Percentiles rank a stretch among this genome's conserved stretches.
These are phyloP conservation scores for Phyllosticta citriasiana DNA, from an alignment of 2,329 filamentous ascomycete species.

Conservation along the genomic window DNA sequence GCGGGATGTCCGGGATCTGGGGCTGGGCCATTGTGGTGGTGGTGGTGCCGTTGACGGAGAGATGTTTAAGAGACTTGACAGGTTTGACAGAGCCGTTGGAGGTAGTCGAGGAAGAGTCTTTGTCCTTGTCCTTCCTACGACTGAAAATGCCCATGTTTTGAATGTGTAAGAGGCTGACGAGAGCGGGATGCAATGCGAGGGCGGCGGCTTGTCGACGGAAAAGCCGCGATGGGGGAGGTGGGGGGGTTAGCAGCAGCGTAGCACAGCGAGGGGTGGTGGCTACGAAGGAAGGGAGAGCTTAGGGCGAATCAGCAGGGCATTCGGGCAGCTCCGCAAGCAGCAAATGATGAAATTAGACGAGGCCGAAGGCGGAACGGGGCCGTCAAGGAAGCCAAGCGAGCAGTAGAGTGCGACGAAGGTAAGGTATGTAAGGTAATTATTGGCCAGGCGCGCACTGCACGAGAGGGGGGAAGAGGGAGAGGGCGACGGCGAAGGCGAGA, in stretches of 20 bases:
- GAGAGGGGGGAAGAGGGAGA: too few species aligned
- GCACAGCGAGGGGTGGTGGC: background rate
- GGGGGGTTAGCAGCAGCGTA: too few species aligned
- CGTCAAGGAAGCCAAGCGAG: background rate
- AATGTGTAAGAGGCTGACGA: constrained; percentile 2
- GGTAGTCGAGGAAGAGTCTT: constrained; percentile 30
- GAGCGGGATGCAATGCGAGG: background rate
- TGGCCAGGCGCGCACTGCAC: background rate
- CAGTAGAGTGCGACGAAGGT: too few species aligned
- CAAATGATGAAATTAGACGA: background rate
- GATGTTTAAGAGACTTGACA: constrained; percentile 21
- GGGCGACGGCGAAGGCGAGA: too few species aligned
- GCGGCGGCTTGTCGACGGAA: background rate
- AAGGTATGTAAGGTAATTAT: too few species aligned
- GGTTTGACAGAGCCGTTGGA: constrained; percentile 43
- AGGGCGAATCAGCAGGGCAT: background rate
- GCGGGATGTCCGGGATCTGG: constrained; percentile 61
- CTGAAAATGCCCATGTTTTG: constrained; percentile 43
- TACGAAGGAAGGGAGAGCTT: too few species aligned
- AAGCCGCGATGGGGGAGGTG: background rate
- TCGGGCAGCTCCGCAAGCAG: background rate
- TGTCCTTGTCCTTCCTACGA: constrained; percentile 34
- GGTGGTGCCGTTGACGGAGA: constrained; percentile 26
- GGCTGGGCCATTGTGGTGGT: constrained; percentile 20
- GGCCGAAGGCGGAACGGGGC: background rate